Conservation (phyloP, 202 grass and related monocot species). For the Elaeis oleifera region DNA sequence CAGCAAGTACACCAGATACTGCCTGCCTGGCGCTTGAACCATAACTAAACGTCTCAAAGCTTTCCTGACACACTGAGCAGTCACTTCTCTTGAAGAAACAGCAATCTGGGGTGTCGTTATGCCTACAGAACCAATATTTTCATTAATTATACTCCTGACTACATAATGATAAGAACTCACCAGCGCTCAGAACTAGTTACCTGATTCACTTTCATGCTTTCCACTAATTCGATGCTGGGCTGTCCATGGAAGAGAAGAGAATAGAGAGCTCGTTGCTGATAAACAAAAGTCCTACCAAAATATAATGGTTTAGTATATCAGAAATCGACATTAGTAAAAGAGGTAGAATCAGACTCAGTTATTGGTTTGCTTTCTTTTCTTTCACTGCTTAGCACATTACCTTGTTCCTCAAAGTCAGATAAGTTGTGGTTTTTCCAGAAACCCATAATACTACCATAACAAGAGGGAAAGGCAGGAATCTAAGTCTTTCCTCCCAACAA, state of each 20-base stretch:
- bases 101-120: conserved; percentile 8
- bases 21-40: conserved; percentile 77
- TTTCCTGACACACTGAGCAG: conserved; percentile 40
- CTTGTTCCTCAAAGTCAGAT: no score
- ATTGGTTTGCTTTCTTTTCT: no score
- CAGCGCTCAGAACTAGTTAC: conserved; percentile 19
- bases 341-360: no score
- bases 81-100: conserved; percentile 53
- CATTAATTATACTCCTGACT: conserved; percentile 3
- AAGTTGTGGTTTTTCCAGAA: no score
- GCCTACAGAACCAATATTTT: conserved; percentile 23
- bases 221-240: conserved; percentile 40
- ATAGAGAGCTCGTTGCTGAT: conserved; percentile 48
- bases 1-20: conserved; percentile 53
- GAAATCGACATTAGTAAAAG: background rate
- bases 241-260: conserved; percentile 66
- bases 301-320: conserved; percentile 5
- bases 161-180: background rate
- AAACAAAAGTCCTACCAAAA: conserved; percentile 52
- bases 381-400: no score
- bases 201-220: conserved; percentile 15
- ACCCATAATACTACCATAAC: no score
- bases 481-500: no score
- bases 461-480: no score
- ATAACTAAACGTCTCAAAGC: conserved; percentile 45